phyloP scores from a whole-genome alignment of 202 grass and related monocot genomes.

The Panicum hallii region DNA sequence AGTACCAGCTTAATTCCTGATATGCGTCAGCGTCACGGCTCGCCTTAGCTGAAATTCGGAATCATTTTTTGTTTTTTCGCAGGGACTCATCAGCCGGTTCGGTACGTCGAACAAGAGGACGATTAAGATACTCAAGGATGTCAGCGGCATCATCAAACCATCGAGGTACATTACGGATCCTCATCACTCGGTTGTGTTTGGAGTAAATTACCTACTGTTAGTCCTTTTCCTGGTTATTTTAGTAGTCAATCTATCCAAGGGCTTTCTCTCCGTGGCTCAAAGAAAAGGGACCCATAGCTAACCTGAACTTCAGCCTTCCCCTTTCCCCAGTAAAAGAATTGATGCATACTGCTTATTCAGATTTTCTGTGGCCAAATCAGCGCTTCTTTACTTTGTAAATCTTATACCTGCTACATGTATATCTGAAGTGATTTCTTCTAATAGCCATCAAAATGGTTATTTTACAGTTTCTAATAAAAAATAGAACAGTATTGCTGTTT shows the following conservation, averaged over 20 bases:
- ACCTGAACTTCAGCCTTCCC: background rate
- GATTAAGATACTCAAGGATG: slow-evolving; percentile 68
- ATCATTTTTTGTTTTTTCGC: slow-evolving; percentile 6
- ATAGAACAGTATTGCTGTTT: background rate
- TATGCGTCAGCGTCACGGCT: background rate
- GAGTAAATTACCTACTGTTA: background rate
- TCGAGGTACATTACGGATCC: slow-evolving; percentile 51
- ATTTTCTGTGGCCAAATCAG: background rate
- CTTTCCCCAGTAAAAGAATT: background rate
- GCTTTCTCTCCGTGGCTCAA: background rate
- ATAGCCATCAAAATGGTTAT: background rate
- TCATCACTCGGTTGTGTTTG: background rate
- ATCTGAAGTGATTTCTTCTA: slow-evolving; percentile 16
- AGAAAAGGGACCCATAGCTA: background rate
- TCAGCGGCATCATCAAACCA: slow-evolving; percentile 78
- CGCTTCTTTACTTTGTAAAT: background rate
- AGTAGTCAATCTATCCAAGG: no score
- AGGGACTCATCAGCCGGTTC: slow-evolving; percentile 63
- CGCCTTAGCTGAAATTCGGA: background rate
- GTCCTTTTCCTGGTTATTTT: no score
- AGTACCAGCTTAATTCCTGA: background rate
- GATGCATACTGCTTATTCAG: background rate
- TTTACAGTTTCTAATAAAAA: slow-evolving; percentile 9
- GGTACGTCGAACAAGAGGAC: slow-evolving; percentile 62
- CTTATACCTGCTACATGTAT: background rate